Conservation (phyloP, 1,284 basidiomycete genomes). For the Rhodotorula sp. region DNA sequence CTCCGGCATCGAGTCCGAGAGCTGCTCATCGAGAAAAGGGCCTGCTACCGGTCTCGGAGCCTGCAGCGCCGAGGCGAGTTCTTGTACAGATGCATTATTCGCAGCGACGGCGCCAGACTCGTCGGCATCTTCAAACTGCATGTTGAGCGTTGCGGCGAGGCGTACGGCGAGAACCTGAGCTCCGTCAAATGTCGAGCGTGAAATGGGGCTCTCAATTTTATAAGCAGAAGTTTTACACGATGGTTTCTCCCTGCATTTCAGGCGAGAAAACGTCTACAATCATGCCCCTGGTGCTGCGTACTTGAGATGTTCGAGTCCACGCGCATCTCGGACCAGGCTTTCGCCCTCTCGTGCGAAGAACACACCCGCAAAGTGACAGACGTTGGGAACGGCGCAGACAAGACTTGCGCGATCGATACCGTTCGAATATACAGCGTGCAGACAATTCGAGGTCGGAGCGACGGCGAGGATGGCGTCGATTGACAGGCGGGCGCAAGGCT, state of each 20-base stretch:
- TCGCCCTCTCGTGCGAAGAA: not conserved
- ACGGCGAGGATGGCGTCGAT: not conserved
- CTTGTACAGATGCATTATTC: not conserved
- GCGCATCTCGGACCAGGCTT: not conserved
- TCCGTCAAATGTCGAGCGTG: no score
- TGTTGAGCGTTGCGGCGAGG: not conserved
- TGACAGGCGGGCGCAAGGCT: not conserved
- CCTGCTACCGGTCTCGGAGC: not conserved
- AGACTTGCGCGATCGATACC: not conserved
- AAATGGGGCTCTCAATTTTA: no score
- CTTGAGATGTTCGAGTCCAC: not conserved
- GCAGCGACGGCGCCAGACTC: constrained; percentile 12
- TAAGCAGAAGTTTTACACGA: no score
- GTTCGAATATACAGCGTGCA: not conserved
- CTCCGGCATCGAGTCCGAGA: constrained; percentile 6
- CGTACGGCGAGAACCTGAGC: not conserved
- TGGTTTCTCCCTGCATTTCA: not conserved
- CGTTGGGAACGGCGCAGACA: not conserved
- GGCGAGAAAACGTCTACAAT: not conserved
- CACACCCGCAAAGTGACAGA: not conserved
- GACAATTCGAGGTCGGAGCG: not conserved
- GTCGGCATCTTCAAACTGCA: constrained; percentile 31
- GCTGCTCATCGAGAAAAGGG: constrained; percentile 15
- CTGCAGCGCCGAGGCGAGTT: not conserved
- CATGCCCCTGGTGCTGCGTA: not conserved